Conservation (phyloP, 2,329 filamentous ascomycete species). For the Diplodia intermedia region DNA sequence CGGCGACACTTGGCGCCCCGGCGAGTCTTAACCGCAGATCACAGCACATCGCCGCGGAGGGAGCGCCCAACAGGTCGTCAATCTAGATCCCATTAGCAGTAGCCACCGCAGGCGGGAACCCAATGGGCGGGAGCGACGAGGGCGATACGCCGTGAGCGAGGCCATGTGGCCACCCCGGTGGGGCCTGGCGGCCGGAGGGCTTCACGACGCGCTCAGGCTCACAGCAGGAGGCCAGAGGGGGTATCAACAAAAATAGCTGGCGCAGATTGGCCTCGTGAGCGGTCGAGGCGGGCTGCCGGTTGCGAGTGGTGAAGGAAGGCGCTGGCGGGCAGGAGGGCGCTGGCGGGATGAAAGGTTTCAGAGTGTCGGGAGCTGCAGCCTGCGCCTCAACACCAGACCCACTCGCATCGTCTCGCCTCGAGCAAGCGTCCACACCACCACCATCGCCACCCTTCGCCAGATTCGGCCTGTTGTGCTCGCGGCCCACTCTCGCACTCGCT, state of each 20-base stretch:
- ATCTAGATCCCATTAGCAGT: slow-evolving; percentile 12
- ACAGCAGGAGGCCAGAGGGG: neutral
- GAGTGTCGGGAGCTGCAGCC: slow-evolving; percentile 10
- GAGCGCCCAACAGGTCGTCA: slow-evolving; percentile 6
- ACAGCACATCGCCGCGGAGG: slow-evolving; percentile 3
- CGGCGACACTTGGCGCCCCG: slow-evolving; percentile 13
- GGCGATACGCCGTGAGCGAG: neutral
- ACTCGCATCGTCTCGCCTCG: slow-evolving; percentile 1
- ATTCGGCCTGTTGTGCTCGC: neutral
- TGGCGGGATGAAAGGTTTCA: slow-evolving; percentile 17
- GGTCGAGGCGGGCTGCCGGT: neutral
- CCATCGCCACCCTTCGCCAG: neutral
- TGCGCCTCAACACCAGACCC: slow-evolving; percentile 20
- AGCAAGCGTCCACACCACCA: neutral
- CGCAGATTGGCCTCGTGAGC: neutral
- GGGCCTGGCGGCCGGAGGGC: neutral
- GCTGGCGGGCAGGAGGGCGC: neutral
- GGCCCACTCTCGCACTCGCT: neutral
- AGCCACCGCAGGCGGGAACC: neutral
- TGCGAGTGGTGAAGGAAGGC: neutral
- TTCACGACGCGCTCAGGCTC: neutral
- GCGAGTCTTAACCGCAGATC: slow-evolving; percentile 20
- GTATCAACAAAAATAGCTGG: slow-evolving; percentile 4
- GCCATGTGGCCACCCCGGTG: neutral
- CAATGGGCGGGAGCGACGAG: slow-evolving; percentile 5